Evolutionary conservation across 345 rosid genomes (phyloP), one percentile per base, ranked within the genome.

Genomic region (Populus deltoides): DNA sequence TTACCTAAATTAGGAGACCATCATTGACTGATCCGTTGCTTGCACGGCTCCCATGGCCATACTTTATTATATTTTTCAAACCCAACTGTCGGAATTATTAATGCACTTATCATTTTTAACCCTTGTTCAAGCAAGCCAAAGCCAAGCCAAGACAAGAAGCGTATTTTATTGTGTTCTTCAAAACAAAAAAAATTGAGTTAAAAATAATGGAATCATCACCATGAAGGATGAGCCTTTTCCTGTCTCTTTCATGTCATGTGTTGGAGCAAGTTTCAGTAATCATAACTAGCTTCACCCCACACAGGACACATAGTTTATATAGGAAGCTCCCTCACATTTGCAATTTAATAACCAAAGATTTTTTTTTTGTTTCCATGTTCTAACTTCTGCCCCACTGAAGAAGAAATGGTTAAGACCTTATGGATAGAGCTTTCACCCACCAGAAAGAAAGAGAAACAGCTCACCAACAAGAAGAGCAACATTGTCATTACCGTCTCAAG

Each of bases 341-440:
- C n/a, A 45, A 66, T 33, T 61, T 55, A 49, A 39, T 61, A 29
- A 71, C 66, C 66, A 49, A 49, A 57, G 41, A 72, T 66, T 57
- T 15, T 13, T 2, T 41, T 12, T 65, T 12, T 11, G 45, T 41
- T 33, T 33, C 36, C 36, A 27, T 36, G 55, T 75, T 81, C 79
- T 35, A 80, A 78, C 75, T 73, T 83, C 73, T 39, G 81, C 55
- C 84, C 77, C 75, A 69, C 73, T 51, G 59, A 68, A 68, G 76
- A 45, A 67, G 85, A 77, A 53, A 85, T 87, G 90, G 83, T 85
- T 73, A 77, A 51, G 79, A 68, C 81, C 75, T 82, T 83, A 86
- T 84, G 91, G 90, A 82, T 77, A 79, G 76, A 76, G 84, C 86
- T 87, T 83, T 85, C 87, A 70, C 63, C 82, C 83, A 85, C 85